A percentile compares a stretch with the other conserved stretches of the same genome.
phyloP scores from a whole-genome alignment of 192 early-diverging fungal genomes.

The Oehlia diaphana region DNA sequence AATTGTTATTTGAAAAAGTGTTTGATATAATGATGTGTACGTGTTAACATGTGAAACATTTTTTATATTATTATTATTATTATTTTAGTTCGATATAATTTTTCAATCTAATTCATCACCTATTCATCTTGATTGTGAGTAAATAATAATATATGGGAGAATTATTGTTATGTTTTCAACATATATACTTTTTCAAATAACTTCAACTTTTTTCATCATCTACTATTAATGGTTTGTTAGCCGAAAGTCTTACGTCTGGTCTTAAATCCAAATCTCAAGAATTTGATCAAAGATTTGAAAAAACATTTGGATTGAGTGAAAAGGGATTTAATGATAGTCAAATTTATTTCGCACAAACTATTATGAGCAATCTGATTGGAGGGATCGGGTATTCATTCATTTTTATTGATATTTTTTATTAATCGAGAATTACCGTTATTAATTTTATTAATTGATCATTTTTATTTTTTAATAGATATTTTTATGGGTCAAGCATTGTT shows the following conservation, averaged over 20 bases:
- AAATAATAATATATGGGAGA: too few relatives aligned
- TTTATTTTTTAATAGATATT: conserved; percentile 47
- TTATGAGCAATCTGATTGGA: conserved; percentile 83
- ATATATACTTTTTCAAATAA: too few relatives aligned
- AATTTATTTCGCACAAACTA: conserved; percentile 70
- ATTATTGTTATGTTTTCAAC: too few relatives aligned
- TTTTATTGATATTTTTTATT: neutral
- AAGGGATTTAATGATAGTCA: conserved; percentile 67
- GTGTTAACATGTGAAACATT: neutral
- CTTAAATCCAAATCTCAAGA: conserved; percentile 36
- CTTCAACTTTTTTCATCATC: too few relatives aligned
- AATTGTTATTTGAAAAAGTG: neutral
- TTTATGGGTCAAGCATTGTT: conserved; percentile 75
- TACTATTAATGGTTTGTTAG: neutral
- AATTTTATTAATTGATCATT: conserved; percentile 14
- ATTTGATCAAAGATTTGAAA: conserved; percentile 78
- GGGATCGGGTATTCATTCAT: conserved; percentile 74
- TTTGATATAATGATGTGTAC: neutral
- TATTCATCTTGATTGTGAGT: conserved; percentile 24
- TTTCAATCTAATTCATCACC: conserved; percentile 44
- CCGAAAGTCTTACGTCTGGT: conserved; percentile 39
- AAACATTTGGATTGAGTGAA: conserved; percentile 60
- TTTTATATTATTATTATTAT: neutral
- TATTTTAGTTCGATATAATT: conserved; percentile 55
- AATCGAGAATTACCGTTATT: neutral